A percentile compares a stretch with the other conserved stretches of the same genome.
Evolutionary conservation across 2,329 filamentous ascomycete genomes (phyloP).

Genomic region (Emergomyces orientalis): DNA sequence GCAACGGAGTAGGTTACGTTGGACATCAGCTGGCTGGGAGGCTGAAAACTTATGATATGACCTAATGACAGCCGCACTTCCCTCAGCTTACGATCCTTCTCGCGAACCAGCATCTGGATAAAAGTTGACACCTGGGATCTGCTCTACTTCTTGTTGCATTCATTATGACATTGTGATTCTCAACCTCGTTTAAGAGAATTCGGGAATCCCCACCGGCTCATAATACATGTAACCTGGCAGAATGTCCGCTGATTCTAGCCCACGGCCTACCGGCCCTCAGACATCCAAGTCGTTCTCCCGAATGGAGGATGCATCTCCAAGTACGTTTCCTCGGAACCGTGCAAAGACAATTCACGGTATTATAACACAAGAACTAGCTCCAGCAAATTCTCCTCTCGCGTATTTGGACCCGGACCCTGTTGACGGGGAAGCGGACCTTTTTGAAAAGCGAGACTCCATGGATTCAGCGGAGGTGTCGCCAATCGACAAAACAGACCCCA

Average conservation of each 20-base stretch:
- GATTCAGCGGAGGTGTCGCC: slow-evolving; percentile 12
- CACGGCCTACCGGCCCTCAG: neutral
- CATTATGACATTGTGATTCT: neutral
- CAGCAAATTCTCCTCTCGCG: slow-evolving; percentile 15
- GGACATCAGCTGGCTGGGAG: neutral
- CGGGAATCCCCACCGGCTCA: neutral
- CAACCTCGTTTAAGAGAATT: neutral
- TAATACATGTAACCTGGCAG: neutral
- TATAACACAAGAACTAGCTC: slow-evolving; percentile 8
- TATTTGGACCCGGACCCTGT: slow-evolving; percentile 16
- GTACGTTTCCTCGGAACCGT: slow-evolving; percentile 18
- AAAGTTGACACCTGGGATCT: neutral
- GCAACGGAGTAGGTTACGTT: neutral
- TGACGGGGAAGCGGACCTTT: slow-evolving; percentile 31
- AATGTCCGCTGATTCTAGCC: slow-evolving; percentile 1
- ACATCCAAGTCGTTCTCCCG: slow-evolving; percentile 7
- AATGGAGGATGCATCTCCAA: slow-evolving; percentile 5
- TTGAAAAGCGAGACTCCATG: slow-evolving; percentile 35
- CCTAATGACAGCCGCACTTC: neutral
- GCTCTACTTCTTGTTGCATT: neutral
- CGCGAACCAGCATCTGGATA: neutral
- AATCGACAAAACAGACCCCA: slow-evolving; percentile 21
- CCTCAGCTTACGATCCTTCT: neutral
- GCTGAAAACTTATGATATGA: neutral
- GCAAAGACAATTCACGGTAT: slow-evolving; percentile 22